Evolutionary conservation across 495 filamentous ascomycete species (phyloP).

Genomic region (Talaromyces stipitatus): DNA sequence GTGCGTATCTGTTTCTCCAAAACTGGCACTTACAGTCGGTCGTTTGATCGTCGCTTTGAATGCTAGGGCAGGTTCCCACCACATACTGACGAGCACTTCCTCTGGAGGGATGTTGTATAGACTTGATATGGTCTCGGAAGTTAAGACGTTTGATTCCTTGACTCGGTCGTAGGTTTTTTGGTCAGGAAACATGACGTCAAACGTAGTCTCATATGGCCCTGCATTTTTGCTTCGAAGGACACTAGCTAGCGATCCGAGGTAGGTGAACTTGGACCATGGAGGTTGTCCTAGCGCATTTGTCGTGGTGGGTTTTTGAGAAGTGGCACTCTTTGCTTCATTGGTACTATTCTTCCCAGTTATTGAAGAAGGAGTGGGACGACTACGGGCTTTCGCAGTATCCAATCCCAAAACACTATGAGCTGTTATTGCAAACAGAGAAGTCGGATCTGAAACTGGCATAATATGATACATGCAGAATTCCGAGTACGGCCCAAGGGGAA

Average conservation of each 20-base stretch:
- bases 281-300: too few species aligned
- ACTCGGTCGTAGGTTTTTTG: constrained; percentile 19
- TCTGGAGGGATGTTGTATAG: constrained; percentile 21
- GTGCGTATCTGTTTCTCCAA: neutral
- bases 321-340: too few species aligned
- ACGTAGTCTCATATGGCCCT: constrained; percentile 37
- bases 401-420: neutral
- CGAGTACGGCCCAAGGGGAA: constrained; percentile 23
- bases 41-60: constrained; percentile 36
- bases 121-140: constrained; percentile 11
- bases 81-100: constrained; percentile 28
- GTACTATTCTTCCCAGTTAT: too few species aligned
- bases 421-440: constrained; percentile 6
- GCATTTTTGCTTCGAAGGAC: constrained; percentile 34
- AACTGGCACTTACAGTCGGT: neutral
- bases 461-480: constrained; percentile 39
- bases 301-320: too few species aligned
- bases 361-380: too few species aligned
- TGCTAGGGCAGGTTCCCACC: constrained; percentile 30
- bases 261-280: too few species aligned
- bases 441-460: constrained; percentile 27
- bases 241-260: neutral
- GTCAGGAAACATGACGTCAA: constrained; percentile 34
- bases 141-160: constrained; percentile 22
- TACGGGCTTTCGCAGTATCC: neutral